These are phyloP conservation scores for Penicillium crystallinum DNA, from an alignment of 495 filamentous ascomycete species.

Conservation along the genomic window DNA sequence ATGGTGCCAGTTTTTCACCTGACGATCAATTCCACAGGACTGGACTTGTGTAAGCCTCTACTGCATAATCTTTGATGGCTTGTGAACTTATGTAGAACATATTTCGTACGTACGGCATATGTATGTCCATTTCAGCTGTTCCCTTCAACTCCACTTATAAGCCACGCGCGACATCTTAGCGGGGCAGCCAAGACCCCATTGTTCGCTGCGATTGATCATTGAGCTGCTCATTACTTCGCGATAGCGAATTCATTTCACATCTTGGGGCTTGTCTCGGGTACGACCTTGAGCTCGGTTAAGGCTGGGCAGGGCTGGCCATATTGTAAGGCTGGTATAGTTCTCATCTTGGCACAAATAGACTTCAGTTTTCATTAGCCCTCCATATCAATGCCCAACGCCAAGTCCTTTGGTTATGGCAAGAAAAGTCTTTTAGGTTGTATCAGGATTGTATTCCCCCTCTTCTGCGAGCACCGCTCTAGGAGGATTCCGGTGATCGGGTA, in stretches of 20 bases:
- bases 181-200: constrained; percentile 10
- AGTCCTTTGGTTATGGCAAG: neutral
- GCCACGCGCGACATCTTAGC: constrained; percentile 1
- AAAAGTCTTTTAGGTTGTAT: neutral
- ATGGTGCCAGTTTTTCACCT: constrained; percentile 14
- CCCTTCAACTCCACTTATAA: neutral
- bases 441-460: too few relatives aligned
- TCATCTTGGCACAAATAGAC: neutral
- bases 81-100: neutral
- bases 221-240: neutral
- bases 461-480: too few relatives aligned
- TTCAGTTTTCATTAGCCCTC: neutral
- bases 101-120: too few relatives aligned
- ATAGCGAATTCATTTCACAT: neutral
- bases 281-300: neutral
- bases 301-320: neutral
- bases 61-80: neutral
- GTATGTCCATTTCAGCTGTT: too few relatives aligned
- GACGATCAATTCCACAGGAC: constrained; percentile 22
- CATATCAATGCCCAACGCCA: neutral
- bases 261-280: constrained; percentile 1
- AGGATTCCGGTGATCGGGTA: too few relatives aligned
- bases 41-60: constrained; percentile 2
- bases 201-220: constrained; percentile 5
- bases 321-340: neutral